A percentile compares a stretch with the other conserved stretches of the same genome.
Conservation (phyloP, 177 flowering plant genomes). For the Vitis hybrid region DNA sequence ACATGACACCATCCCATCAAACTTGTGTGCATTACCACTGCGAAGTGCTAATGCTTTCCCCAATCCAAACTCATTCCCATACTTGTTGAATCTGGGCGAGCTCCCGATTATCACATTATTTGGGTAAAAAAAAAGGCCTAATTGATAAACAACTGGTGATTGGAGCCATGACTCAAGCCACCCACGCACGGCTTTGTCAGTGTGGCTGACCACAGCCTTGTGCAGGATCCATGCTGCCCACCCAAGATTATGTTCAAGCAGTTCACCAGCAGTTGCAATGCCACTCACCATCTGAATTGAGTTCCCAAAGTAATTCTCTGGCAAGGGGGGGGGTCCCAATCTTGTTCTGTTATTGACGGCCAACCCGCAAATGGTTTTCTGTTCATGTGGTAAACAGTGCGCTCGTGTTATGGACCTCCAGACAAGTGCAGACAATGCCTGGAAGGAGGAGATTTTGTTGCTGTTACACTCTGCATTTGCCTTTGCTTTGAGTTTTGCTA, state of each 20-base stretch:
- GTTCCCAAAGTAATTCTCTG: constrained; percentile 54
- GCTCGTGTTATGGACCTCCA: constrained; percentile 52
- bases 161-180: constrained; percentile 34
- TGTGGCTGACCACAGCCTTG: constrained; percentile 34
- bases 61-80: constrained; percentile 62
- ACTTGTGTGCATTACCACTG: constrained; percentile 58
- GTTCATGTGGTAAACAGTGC: constrained; percentile 25
- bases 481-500: constrained; percentile 42
- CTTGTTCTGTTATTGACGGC: constrained; percentile 45
- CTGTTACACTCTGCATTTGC: constrained; percentile 40
- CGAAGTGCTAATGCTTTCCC: constrained; percentile 58
- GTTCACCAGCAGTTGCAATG: constrained; percentile 33
- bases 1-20: constrained; percentile 50
- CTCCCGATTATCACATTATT: constrained; percentile 49
- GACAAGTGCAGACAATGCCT: constrained; percentile 47
- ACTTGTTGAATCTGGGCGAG: constrained; percentile 65
- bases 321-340: constrained; percentile 26
- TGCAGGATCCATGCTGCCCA: constrained; percentile 60
- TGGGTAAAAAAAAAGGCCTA: constrained; percentile 26
- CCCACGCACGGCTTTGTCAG: constrained; percentile 17
- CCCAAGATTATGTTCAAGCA: constrained; percentile 38
- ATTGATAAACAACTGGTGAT: constrained; percentile 27
- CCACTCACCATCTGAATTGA: constrained; percentile 26
- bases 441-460: constrained; percentile 50
- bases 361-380: constrained; percentile 38